These are phyloP conservation scores for Gossypium davidsonii DNA, from an alignment of 441 rosid genomes.

Conservation along the genomic window DNA sequence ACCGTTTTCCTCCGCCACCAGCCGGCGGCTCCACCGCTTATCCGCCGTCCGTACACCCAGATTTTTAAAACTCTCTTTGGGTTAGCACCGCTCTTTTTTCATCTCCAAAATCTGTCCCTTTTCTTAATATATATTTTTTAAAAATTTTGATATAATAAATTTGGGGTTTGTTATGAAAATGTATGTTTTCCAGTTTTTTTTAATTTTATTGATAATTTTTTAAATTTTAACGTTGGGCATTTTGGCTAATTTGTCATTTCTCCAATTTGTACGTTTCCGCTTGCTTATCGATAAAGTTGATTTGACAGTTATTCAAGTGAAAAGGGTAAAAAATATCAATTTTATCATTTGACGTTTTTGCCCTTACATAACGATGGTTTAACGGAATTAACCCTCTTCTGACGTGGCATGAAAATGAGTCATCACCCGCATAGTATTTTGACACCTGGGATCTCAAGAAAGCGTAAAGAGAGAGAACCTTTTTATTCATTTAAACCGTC, in stretches of 20 bases:
- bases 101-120: background rate
- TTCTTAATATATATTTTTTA: background rate
- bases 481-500: slow-evolving; percentile 15
- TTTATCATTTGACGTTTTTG: slow-evolving; percentile 12
- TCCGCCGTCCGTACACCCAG: slow-evolving; percentile 10
- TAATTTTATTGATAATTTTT: background rate
- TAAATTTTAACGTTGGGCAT: background rate
- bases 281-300: background rate
- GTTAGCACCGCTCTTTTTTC: background rate
- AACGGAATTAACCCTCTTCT: background rate
- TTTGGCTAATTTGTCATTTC: background rate
- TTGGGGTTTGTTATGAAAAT: background rate
- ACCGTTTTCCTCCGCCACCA: background rate
- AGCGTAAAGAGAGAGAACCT: slow-evolving; percentile 55
- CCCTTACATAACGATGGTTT: background rate
- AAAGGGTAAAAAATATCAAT: background rate
- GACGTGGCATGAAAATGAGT: slow-evolving; percentile 54
- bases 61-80: slow-evolving; percentile 11
- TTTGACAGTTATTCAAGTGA: background rate
- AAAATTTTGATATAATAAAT: background rate
- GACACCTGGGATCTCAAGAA: slow-evolving; percentile 41
- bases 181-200: background rate
- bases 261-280: slow-evolving; percentile 7
- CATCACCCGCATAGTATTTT: slow-evolving; percentile 31
- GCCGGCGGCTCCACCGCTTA: background rate